Base-by-base conservation (phyloP, 805 yeast species). In the Saccharomycopsis lassenensis region DNA sequence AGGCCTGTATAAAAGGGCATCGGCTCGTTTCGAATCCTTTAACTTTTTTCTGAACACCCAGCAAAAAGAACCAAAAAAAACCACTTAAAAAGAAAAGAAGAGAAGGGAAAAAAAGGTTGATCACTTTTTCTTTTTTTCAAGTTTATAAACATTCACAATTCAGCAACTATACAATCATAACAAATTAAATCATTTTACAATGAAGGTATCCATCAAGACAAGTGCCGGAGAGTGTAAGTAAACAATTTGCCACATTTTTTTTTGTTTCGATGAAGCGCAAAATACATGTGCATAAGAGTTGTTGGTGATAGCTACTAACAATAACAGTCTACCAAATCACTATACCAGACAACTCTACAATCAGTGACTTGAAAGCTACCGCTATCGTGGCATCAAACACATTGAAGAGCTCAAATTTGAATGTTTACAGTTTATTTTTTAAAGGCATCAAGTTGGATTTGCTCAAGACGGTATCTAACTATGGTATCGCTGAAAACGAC, bases 281-380 rank as follows among this genome's bases (percentile, higher is more conserved):
- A 10, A 14, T 8, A 10, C 8, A 8, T 20, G 11, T 11, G 11
- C 8, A 10, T 7, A 7, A 33, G 37, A 18, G 5, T 14, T 32
- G 16, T 4, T 17, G 11, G 16, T 15, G n/a, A 20, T 14, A 16
- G 19, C 18, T 31, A 28, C 39, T 24, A 32, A 47, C 36, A 18
- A 24, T 30, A 25, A 17, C 33, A 39, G 47, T 63, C 8, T 67
- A 61, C 50, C 48, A 62, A 18, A 59, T 71, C 40, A 65, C 71
- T n/a, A 55, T 70, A 21, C 69, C 75, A 7, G 67, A 67, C 39
- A 63, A 66, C 48, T 58, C 74, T 33, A 63, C 75, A 1, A 74
- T 69, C 25, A 68, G 61, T 25, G 74, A 70, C 43, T 58, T 72
- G 44, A 61, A 63, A 36, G 56, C 58, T 30, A 61, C 70, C 5